A percentile compares a stretch with the other conserved stretches of the same genome.
These are phyloP conservation scores for Fusarium staphyleae DNA, from an alignment of 2,329 filamentous ascomycete genomes.

Conservation along the genomic window DNA sequence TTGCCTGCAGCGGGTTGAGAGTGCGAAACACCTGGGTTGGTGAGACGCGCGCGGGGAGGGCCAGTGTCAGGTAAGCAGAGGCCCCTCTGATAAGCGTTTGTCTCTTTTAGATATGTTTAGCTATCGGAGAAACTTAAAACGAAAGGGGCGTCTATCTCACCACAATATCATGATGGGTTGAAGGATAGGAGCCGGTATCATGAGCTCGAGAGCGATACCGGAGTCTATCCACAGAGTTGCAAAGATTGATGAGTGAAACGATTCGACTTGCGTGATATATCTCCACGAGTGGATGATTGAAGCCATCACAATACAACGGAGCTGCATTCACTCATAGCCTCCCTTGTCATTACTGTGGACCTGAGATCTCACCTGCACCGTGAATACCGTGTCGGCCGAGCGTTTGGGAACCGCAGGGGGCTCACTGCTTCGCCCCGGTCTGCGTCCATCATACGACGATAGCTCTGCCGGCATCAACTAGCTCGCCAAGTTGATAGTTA, in stretches of 20 bases:
- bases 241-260: too few relatives aligned
- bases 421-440: too few relatives aligned
- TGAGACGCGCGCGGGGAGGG: constrained; percentile 30
- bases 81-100: constrained; percentile 32
- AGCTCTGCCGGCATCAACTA: constrained; percentile 6
- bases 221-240: not conserved
- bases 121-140: not conserved
- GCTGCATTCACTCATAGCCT: not conserved
- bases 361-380: not conserved
- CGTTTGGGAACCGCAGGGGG: not conserved
- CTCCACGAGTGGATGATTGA: not conserved
- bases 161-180: too few relatives aligned
- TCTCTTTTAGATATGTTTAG: constrained; percentile 16
- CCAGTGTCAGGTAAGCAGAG: constrained; percentile 9
- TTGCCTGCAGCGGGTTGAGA: constrained; percentile 4
- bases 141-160: not conserved
- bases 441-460: constrained; percentile 13
- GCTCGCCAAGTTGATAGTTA: not conserved
- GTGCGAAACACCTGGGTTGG: constrained; percentile 18
- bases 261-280: too few relatives aligned
- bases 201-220: not conserved
- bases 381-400: constrained; percentile 5
- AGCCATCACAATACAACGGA: constrained; percentile 3
- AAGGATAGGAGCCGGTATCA: too few relatives aligned
- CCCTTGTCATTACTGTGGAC: constrained; percentile 3